Conservation (phyloP, 225 moss, liverwort and hornwort genomes). For the Pseudisothecium myosuroides region DNA sequence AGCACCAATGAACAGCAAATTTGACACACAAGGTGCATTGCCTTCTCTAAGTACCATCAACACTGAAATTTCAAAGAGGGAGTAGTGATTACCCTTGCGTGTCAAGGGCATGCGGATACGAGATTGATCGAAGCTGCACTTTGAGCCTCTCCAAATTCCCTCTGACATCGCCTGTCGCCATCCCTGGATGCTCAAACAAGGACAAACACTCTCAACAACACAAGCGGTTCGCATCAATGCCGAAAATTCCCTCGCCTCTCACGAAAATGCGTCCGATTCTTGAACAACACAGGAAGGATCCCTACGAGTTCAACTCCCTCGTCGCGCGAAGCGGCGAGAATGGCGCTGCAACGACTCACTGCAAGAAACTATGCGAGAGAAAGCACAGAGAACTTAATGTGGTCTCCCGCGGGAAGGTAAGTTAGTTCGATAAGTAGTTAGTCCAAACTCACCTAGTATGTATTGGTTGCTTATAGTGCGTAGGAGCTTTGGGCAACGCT, state of each 20-base stretch:
- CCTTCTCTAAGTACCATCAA: not conserved
- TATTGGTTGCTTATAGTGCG: not conserved
- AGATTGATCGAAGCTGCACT: constrained; percentile 76
- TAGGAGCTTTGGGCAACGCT: not conserved
- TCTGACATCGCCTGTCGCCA: constrained; percentile 85
- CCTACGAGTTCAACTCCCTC: not conserved
- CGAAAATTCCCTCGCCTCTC: not conserved
- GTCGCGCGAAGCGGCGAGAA: not conserved
- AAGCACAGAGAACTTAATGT: not conserved
- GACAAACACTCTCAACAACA: not conserved
- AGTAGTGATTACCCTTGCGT: constrained; percentile 46
- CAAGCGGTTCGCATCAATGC: not conserved
- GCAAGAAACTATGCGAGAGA: constrained; percentile 9
- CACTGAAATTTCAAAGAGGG: not conserved
- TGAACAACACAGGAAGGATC: not conserved
- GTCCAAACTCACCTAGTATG: not conserved
- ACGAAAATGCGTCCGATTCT: not conserved
- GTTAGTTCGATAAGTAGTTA: not conserved
- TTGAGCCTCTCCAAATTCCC: constrained; percentile 90
- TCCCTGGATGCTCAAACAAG: not conserved
- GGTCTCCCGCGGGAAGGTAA: constrained; percentile 5
- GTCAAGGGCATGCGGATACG: constrained; percentile 75
- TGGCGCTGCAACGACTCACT: not conserved
- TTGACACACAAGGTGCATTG: not conserved
- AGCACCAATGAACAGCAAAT: not conserved